Evolutionary conservation across 2,329 filamentous ascomycete species (phyloP).

Genomic region (Acrocalymma vagum): DNA sequence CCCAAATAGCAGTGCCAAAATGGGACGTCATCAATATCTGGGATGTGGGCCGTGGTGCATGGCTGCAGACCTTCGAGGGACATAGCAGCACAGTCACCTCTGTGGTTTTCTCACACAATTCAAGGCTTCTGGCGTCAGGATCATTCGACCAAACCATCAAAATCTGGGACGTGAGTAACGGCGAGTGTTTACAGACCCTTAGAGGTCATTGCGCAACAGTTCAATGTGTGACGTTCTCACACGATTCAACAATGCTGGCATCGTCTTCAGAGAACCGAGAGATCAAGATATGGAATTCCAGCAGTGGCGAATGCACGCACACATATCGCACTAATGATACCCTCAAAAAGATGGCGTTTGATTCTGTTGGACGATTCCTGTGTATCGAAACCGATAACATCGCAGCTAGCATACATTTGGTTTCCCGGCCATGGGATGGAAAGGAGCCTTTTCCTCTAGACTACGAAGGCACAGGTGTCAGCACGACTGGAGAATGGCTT

Average conservation of each 20-base stretch:
- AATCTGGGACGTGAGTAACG: constrained; percentile 4
- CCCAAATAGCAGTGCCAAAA: too few relatives aligned
- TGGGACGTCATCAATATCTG: too few relatives aligned
- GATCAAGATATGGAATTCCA: constrained; percentile 28
- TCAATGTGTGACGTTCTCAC: constrained; percentile 7
- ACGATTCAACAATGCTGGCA: constrained; percentile 1
- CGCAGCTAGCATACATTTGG: constrained; percentile 7
- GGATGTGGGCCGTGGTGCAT: constrained; percentile 20
- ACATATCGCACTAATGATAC: constrained; percentile 9
- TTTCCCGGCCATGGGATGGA: not conserved
- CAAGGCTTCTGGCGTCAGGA: too few relatives aligned
- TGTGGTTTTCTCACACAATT: too few relatives aligned
- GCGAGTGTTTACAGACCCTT: constrained; percentile 1
- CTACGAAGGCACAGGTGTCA: constrained; percentile 21
- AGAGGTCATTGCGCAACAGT: not conserved
- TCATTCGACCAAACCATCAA: too few relatives aligned
- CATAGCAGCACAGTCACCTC: constrained; percentile 8
- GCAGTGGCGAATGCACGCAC: constrained; percentile 14
- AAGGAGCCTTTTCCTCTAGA: constrained; percentile 11
- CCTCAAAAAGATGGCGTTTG: constrained; percentile 22
- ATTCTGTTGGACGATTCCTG: constrained; percentile 23
- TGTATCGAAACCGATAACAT: constrained; percentile 25
- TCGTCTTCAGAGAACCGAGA: not conserved
- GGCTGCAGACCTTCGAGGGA: constrained; percentile 18
- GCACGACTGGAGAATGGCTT: constrained; percentile 25